A percentile compares a stretch with the other conserved stretches of the same genome.
Conservation (phyloP, 2,329 filamentous ascomycete species). For the Sporothrix brunneoviolacea region DNA sequence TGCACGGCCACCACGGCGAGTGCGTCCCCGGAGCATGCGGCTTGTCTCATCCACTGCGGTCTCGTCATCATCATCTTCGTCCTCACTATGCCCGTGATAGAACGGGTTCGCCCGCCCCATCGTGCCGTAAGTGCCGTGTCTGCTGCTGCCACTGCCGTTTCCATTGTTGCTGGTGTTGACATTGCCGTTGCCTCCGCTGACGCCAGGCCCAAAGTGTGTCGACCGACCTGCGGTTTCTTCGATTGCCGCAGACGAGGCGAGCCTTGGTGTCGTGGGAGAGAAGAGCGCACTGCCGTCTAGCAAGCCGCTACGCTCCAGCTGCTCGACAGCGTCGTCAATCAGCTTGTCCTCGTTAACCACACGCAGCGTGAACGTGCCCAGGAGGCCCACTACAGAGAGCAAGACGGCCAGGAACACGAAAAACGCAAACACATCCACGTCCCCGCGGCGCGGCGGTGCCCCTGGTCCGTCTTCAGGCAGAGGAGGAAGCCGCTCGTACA, state of each 20-base stretch:
- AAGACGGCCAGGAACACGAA: constrained; percentile 77
- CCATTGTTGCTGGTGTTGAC: constrained; percentile 6
- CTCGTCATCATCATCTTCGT: constrained; percentile 12
- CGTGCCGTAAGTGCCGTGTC: constrained; percentile 13
- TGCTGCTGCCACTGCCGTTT: background rate
- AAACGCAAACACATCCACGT: constrained; percentile 73
- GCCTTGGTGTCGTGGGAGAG: constrained; percentile 38
- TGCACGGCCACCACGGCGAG: background rate
- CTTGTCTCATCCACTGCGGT: constrained; percentile 6
- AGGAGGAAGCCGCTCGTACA: constrained; percentile 59
- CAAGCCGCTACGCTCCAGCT: constrained; percentile 82
- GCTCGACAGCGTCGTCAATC: constrained; percentile 84
- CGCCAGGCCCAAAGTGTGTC: constrained; percentile 15
- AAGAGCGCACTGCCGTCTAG: constrained; percentile 71
- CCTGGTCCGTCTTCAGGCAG: constrained; percentile 47
- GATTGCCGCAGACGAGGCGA: constrained; percentile 9
- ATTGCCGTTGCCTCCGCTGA: constrained; percentile 4
- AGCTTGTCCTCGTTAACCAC: constrained; percentile 80
- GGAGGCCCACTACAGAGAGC: constrained; percentile 61
- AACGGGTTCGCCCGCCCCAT: constrained; percentile 14
- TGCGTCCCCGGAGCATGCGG: constrained; percentile 1
- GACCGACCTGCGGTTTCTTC: background rate
- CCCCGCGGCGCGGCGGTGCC: constrained; percentile 36
- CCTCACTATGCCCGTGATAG: constrained; percentile 7
- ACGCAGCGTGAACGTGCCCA: constrained; percentile 67